phyloP scores from a whole-genome alignment of 345 rosid genomes.

The Eucalyptus melliodora region DNA sequence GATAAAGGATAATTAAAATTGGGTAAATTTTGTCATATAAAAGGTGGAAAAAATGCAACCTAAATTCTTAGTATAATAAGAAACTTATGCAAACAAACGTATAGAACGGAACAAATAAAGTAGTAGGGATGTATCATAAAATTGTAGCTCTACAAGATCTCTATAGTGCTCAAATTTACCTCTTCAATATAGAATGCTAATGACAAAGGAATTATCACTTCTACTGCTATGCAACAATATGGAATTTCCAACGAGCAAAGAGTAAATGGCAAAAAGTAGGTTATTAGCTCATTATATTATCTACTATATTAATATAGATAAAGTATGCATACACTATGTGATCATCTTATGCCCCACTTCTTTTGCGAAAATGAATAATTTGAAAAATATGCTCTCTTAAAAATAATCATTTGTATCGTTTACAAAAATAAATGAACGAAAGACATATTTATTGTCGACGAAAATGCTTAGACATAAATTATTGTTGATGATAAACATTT shows the following conservation, averaged over 20 bases:
- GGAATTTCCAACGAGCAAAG: background rate
- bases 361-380: rapidly evolving
- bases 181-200: background rate
- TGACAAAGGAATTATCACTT: background rate
- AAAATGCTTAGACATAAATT: background rate
- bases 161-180: background rate
- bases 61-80: background rate
- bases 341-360: rapidly evolving
- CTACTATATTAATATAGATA: background rate
- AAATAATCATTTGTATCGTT: background rate
- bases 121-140: background rate
- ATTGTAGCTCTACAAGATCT: background rate
- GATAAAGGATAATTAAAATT: background rate
- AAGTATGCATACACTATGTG: background rate
- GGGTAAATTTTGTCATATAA: background rate
- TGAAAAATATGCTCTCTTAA: background rate
- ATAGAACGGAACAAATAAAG: background rate
- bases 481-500: rapidly evolving
- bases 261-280: too few relatives aligned
- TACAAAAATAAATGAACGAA: background rate
- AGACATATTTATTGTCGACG: background rate
- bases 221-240: background rate
- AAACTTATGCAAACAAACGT: background rate
- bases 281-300: background rate
- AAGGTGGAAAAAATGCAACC: background rate